Evolutionary conservation across 495 filamentous ascomycete species (phyloP).

Genomic region (Cryomyces antarcticus): DNA sequence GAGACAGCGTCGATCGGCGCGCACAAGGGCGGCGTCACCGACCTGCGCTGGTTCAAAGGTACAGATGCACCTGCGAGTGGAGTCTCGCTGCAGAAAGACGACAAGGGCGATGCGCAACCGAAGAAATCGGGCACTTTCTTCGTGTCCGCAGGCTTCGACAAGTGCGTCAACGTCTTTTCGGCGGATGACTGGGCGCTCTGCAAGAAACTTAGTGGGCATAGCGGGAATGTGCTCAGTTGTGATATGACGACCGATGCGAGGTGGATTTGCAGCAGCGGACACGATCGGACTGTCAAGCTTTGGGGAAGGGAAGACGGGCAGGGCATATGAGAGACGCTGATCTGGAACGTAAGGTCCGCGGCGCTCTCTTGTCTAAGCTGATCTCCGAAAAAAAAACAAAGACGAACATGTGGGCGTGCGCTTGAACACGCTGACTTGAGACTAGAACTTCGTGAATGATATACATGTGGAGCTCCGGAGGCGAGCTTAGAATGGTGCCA

Average conservation of each 20-base stretch:
- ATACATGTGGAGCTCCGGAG: no score
- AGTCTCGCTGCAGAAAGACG: conserved; percentile 34
- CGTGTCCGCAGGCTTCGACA: conserved; percentile 79
- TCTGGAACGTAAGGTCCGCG: no score
- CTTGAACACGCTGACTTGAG: no score
- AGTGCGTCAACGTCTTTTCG: conserved; percentile 86
- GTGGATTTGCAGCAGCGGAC: conserved; percentile 85
- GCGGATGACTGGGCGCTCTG: conserved; percentile 88
- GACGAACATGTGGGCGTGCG: no score
- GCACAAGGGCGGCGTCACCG: conserved; percentile 77
- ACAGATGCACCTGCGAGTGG: conserved; percentile 31
- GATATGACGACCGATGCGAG: conserved; percentile 68
- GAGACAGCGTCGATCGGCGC: conserved; percentile 71
- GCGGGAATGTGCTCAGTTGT: conserved; percentile 71
- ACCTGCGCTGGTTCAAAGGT: conserved; percentile 87
- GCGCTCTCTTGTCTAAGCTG: no score
- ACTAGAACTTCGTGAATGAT: no score
- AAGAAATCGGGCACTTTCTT: conserved; percentile 71
- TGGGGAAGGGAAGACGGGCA: conserved; percentile 65
- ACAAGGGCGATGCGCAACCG: conserved; percentile 31
- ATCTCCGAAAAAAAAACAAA: no score
- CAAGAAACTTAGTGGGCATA: conserved; percentile 75
- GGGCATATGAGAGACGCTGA: no score
- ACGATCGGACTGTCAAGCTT: conserved; percentile 87
- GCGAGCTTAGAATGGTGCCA: no score